phyloP scores from a whole-genome alignment of 129 eudicot species.

The Chrysanthemum lavandulifolium region DNA sequence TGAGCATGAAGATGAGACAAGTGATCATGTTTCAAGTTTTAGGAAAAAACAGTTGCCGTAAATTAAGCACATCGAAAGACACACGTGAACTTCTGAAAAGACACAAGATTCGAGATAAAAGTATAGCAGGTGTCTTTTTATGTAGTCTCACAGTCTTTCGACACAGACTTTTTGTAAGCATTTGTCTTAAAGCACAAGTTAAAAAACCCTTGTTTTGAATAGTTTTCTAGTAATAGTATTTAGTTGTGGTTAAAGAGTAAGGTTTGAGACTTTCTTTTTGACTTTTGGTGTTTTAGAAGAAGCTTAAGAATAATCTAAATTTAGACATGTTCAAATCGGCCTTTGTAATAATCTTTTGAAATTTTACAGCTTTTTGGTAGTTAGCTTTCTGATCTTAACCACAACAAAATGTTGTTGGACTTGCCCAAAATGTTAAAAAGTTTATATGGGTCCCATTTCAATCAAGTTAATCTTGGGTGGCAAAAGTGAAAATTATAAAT shows the following conservation, averaged over 20 bases:
- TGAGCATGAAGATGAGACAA: conserved; percentile 51
- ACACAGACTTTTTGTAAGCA: too few species aligned
- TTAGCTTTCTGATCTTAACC: not conserved
- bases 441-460: conserved; percentile 1
- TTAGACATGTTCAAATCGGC: not conserved
- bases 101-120: too few species aligned
- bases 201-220: too few species aligned
- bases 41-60: conserved; percentile 36
- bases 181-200: too few species aligned
- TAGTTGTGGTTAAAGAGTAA: conserved; percentile 4
- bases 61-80: not conserved
- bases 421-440: not conserved
- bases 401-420: not conserved
- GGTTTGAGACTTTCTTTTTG: not conserved
- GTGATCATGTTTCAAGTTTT: conserved; percentile 47
- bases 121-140: too few species aligned
- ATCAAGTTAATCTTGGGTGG: not conserved
- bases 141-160: too few species aligned
- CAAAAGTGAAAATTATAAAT: not conserved
- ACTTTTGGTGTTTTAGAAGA: not conserved
- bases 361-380: conserved; percentile 11
- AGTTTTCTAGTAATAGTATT: not conserved
- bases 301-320: conserved; percentile 12
- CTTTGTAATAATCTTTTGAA: not conserved
- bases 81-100: too few species aligned